Conservation (phyloP, 2,329 filamentous ascomycete genomes). For the Apiospora kogelbergensis region DNA sequence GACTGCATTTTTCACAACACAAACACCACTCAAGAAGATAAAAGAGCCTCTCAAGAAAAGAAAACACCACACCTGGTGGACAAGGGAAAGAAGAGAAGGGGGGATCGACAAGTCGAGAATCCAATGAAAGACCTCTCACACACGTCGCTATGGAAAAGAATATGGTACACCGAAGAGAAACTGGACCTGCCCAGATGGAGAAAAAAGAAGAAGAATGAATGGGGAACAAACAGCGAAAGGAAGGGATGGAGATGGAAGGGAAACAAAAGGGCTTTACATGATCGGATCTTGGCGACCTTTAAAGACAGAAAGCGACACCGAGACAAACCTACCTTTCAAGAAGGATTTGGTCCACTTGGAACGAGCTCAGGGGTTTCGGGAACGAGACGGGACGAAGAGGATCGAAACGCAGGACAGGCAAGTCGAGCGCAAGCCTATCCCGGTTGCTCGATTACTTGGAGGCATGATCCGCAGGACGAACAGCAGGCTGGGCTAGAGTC, state of each 20-base stretch:
- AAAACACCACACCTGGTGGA: slow-evolving; percentile 28
- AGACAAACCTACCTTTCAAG: neutral
- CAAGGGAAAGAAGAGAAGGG: slow-evolving; percentile 18
- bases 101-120: slow-evolving; percentile 18
- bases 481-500: neutral
- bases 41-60: slow-evolving; percentile 12
- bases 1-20: slow-evolving; percentile 24
- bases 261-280: neutral
- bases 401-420: slow-evolving; percentile 1
- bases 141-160: neutral
- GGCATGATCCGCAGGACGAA: neutral
- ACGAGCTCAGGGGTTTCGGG: neutral
- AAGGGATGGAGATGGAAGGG: neutral
- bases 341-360: neutral
- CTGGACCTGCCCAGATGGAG: slow-evolving; percentile 7
- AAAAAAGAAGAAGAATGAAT: neutral
- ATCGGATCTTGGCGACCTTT: neutral
- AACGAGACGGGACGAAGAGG: slow-evolving; percentile 5
- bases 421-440: neutral
- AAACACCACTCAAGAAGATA: slow-evolving; percentile 13
- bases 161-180: slow-evolving; percentile 4
- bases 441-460: neutral
- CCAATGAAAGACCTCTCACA: neutral
- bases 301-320: neutral
- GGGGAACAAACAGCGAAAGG: neutral